These are phyloP conservation scores for Rhodotorula sp. DNA, from an alignment of 1,284 basidiomycete genomes.

Conservation along the genomic window DNA sequence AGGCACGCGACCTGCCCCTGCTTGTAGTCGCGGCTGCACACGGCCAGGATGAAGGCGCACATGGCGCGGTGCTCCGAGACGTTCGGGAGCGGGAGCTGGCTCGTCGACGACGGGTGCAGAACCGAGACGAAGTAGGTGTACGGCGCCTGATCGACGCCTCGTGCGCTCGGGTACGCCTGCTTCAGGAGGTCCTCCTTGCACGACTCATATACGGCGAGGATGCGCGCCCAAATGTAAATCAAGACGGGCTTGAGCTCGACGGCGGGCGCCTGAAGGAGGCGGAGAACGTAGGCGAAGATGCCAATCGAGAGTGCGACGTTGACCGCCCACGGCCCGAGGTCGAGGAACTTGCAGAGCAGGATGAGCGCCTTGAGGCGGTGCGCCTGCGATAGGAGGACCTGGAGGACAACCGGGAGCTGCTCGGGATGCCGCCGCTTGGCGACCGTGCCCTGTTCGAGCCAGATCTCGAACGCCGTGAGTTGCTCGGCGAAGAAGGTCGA, in stretches of 20 bases:
- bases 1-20: conserved; percentile 85
- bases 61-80: conserved; percentile 96
- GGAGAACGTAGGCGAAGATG: conserved; percentile 98
- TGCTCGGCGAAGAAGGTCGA: conserved; percentile 96
- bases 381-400: conserved; percentile 93
- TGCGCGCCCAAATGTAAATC: conserved; percentile 98
- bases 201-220: conserved; percentile 89
- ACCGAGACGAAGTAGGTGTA: conserved; percentile 81
- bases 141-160: conserved; percentile 36
- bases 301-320: conserved; percentile 96
- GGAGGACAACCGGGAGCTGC: conserved; percentile 94
- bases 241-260: conserved; percentile 95
- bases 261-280: conserved; percentile 90
- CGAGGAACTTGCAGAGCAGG: conserved; percentile 95
- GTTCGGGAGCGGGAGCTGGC: conserved; percentile 69
- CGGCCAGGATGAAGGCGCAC: conserved; percentile 96
- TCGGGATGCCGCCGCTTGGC: conserved; percentile 73
- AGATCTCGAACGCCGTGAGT: conserved; percentile 95
- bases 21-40: conserved; percentile 84
- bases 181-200: conserved; percentile 90
- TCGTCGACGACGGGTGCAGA: conserved; percentile 62
- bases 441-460: conserved; percentile 81
- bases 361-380: conserved; percentile 94
- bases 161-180: conserved; percentile 57
- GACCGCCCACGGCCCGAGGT: conserved; percentile 97